These are phyloP conservation scores for Torulaspora globosa DNA, from an alignment of 1,139 yeast species.

Conservation along the genomic window DNA sequence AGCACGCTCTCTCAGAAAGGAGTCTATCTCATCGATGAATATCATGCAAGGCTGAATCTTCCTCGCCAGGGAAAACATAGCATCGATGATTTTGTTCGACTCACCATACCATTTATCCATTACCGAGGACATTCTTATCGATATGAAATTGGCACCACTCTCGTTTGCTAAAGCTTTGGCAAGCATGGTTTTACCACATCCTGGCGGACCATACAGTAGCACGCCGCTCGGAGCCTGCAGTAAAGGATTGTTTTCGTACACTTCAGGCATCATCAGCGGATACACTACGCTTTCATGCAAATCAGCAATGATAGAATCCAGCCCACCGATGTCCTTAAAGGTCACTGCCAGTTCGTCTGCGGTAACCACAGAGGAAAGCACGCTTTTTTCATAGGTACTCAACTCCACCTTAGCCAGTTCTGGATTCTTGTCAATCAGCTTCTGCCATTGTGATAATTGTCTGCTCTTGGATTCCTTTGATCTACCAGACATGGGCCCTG, in stretches of 20 bases:
- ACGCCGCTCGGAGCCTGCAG: conserved; percentile 95
- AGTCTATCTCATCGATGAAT: conserved; percentile 94
- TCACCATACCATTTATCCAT: conserved; percentile 99
- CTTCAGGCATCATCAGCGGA: conserved; percentile 64
- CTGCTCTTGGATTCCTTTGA: conserved; percentile 64
- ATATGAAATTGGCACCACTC: conserved; percentile 86
- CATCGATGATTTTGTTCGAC: conserved; percentile 89
- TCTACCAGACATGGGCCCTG: conserved; percentile 48
- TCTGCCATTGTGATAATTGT: conserved; percentile 59
- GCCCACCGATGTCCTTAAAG: conserved; percentile 83
- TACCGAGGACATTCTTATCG: conserved; percentile 87
- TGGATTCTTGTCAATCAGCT: conserved; percentile 57
- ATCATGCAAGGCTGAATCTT: conserved; percentile 93
- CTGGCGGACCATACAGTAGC: conserved; percentile 91
- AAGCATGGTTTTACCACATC: conserved; percentile 96
- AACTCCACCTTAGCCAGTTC: conserved; percentile 51
- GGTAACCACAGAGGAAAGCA: conserved; percentile 72
- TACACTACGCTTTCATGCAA: conserved; percentile 81
- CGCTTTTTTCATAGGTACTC: conserved; percentile 71
- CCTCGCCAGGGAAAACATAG: conserved; percentile 82
- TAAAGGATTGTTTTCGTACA: conserved; percentile 41
- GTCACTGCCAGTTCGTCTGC: conserved; percentile 76
- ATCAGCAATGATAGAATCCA: conserved; percentile 76
- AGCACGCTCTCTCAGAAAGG: conserved; percentile 82
- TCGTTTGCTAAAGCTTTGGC: conserved; percentile 94